Evolutionary conservation across 1,139 yeast species (phyloP).

Genomic region (Hemisphaericaspora xylanilytica): DNA sequence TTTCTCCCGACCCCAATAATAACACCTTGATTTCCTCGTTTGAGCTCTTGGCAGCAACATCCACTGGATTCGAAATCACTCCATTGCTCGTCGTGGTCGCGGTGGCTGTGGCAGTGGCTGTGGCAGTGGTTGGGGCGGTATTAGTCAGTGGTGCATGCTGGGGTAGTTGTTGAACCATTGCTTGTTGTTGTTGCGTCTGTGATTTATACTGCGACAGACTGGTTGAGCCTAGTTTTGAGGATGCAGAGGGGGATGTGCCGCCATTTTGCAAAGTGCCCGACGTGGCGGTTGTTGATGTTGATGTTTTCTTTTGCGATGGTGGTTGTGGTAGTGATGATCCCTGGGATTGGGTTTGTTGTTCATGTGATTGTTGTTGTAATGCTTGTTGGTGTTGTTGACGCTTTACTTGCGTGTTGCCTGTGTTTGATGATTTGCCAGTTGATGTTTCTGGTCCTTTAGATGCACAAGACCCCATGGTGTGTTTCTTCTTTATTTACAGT

Average conservation of each 20-base stretch:
- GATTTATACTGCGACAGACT: slow-evolving; percentile 9
- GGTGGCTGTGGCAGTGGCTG: too few relatives aligned
- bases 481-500: too few relatives aligned
- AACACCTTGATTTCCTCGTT: slow-evolving; percentile 57
- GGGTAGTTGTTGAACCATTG: slow-evolving; percentile 2
- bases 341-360: background rate
- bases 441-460: slow-evolving; percentile 10
- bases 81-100: too few relatives aligned
- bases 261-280: slow-evolving; percentile 2
- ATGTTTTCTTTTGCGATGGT: slow-evolving; percentile 2
- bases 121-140: background rate
- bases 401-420: slow-evolving; percentile 10
- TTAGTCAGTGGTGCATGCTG: background rate
- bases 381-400: slow-evolving; percentile 16
- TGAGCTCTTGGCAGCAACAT: slow-evolving; percentile 12
- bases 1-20: slow-evolving; percentile 74
- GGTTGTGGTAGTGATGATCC: slow-evolving; percentile 3
- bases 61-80: slow-evolving; percentile 13
- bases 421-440: slow-evolving; percentile 3
- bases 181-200: slow-evolving; percentile 6
- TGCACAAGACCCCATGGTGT: slow-evolving; percentile 17
- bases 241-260: slow-evolving; percentile 3
- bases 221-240: slow-evolving; percentile 7
- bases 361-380: slow-evolving; percentile 3
- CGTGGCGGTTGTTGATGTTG: slow-evolving; percentile 3